Evolutionary conservation across 2,329 filamentous ascomycete species (phyloP), one percentile per base, ranked within the genome.

Genomic region (Calonectria pseudoreteaudii): DNA sequence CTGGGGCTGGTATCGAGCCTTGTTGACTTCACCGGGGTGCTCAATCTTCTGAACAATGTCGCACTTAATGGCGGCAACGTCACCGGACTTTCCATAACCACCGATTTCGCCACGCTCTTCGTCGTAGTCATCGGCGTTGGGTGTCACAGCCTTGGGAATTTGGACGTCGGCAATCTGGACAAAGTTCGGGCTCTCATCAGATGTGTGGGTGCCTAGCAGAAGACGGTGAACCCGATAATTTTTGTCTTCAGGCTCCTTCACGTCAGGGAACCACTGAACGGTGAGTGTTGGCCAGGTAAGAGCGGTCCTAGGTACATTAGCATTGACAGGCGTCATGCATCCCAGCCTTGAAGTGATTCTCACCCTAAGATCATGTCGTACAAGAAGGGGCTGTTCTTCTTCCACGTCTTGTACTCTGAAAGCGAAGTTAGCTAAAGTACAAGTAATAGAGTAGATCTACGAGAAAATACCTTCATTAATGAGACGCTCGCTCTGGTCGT

Each of bases 351-450:
- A 75, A 72, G 30, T 41, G 3, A n/a, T 70, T n/a, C 74, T 78
- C 85, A 93, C 92, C 93, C 96, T 76, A 98, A 90, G 78, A 99
- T 97, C 92, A 98, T 95, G 84, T 99, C 97, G 85, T 99, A 99
- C 80, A 99, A 93, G 83, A 98, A 98, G 4, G 97, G 96, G 77
- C 94, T 95, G 86, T 99, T 99, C 89, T 99, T 99, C 90, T 99
- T 99, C 97, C 97, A 99, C 78, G 96, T 98, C 86, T 99, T 99
- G 91, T 99, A 99, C 85, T 99, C 97, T 95, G 80, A 50, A 41
- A 23, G 41, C 26, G 49, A 34, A 58, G 60, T 82, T 67, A 82
- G 76, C 62, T 44, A 68, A 53, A 30, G 65, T n/a, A 36, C 18
- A 26, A 64, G 31, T 8, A 34, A 38, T 36, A 26, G n/a, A 36